phyloP scores from a whole-genome alignment of 164 flowering plant species.

The Dillenia suffruticosa region DNA sequence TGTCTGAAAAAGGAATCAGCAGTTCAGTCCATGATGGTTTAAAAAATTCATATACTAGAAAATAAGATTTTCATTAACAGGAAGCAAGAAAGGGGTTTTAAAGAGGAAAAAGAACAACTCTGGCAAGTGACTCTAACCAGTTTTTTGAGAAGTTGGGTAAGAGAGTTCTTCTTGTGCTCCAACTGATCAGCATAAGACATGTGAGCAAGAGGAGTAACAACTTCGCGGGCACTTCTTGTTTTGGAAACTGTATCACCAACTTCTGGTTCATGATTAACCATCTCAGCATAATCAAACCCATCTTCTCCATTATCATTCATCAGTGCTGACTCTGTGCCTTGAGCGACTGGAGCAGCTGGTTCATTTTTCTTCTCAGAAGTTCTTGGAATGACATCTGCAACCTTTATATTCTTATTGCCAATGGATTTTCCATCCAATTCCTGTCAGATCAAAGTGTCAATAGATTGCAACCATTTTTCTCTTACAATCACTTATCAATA shows the following conservation, averaged over 20 bases:
- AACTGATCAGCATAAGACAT: conserved; percentile 78
- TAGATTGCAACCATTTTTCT: no score
- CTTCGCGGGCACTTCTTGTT: conserved; percentile 69
- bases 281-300: conserved; percentile 23
- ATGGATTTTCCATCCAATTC: conserved; percentile 61
- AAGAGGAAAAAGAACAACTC: neutral
- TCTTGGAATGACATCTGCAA: conserved; percentile 68
- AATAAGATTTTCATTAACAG: neutral
- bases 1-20: conserved; percentile 40
- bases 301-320: conserved; percentile 15
- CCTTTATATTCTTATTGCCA: conserved; percentile 68
- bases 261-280: conserved; percentile 15
- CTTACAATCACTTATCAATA: no score
- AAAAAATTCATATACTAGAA: neutral
- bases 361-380: conserved; percentile 48
- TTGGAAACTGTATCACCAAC: conserved; percentile 24
- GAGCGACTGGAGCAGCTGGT: conserved; percentile 15
- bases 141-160: conserved; percentile 63
- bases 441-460: conserved; percentile 25
- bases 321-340: conserved; percentile 10
- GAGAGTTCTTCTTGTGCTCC: conserved; percentile 75
- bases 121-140: conserved; percentile 42
- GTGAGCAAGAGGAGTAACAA: conserved; percentile 86
- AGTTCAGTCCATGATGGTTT: conserved; percentile 4
- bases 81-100: neutral